Percentiles rank a stretch among this genome's conserved stretches.
phyloP scores from a whole-genome alignment of 768 basidiomycete genomes.

The Coprinopsis strossmayeri region DNA sequence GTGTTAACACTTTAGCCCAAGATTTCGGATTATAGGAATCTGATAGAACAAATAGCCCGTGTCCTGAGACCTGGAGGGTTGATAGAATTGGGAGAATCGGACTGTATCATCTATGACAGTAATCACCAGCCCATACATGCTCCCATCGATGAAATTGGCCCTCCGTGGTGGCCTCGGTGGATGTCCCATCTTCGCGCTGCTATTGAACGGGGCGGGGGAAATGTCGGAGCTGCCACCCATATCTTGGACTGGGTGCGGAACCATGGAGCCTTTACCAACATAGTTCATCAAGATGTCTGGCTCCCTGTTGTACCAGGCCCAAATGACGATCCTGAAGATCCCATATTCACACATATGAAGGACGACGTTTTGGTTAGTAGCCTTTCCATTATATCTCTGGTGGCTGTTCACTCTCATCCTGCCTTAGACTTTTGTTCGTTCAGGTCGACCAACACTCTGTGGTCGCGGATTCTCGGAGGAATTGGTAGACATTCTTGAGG shows the following conservation, averaged over 20 bases:
- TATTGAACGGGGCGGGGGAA: conserved; percentile 5
- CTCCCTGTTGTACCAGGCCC: conserved; percentile 50
- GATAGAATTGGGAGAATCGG: conserved; percentile 60
- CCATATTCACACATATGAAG: conserved; percentile 32
- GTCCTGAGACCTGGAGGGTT: conserved; percentile 69
- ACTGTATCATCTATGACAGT: conserved; percentile 55
- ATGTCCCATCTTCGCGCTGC: conserved; percentile 1
- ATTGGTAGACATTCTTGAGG: not conserved
- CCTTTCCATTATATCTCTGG: conserved; percentile 1
- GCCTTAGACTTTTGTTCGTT: conserved; percentile 55
- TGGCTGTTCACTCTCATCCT: not conserved
- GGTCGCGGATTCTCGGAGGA: conserved; percentile 50
- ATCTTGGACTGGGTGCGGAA: conserved; percentile 40
- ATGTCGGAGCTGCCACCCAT: conserved; percentile 35
- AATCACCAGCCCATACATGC: conserved; percentile 23
- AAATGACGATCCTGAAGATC: conserved; percentile 28
- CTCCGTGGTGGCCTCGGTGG: conserved; percentile 8
- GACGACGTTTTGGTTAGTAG: conserved; percentile 49
- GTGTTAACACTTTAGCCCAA: conserved; percentile 17
- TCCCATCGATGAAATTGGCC: not conserved
- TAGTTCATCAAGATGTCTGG: conserved; percentile 54
- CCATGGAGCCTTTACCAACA: conserved; percentile 53
- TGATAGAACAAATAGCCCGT: conserved; percentile 62
- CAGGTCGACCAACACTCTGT: conserved; percentile 63
- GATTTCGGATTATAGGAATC: conserved; percentile 60